Percentiles rank a stretch among this genome's conserved stretches.
Evolutionary conservation across 345 rosid genomes (phyloP).

Genomic region (Heritiera fomes): DNA sequence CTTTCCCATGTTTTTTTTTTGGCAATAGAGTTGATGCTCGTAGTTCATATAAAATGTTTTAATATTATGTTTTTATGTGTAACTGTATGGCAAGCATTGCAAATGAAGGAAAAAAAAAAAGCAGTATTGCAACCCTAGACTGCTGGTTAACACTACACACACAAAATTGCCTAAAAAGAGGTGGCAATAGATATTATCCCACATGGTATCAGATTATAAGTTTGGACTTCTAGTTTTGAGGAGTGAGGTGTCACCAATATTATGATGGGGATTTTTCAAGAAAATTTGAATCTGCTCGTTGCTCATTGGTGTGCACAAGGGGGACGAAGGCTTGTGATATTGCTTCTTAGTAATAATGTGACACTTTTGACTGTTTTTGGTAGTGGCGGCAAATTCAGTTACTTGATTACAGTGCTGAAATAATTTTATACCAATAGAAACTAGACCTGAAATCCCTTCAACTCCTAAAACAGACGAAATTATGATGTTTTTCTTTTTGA

Average conservation of each 20-base stretch:
- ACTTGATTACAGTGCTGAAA: not conserved
- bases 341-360: not conserved
- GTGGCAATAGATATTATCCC: not conserved
- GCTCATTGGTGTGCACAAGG: not conserved
- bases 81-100: not conserved
- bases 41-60: not conserved
- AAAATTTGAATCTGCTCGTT: not conserved
- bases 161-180: not conserved
- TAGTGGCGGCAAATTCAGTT: not conserved
- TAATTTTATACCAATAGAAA: not conserved
- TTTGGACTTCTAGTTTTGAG: not conserved
- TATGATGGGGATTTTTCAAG: not conserved
- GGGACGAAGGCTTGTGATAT: not conserved
- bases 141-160: not conserved
- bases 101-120: no score
- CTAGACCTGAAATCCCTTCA: not conserved
- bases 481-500: not conserved
- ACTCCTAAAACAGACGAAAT: not conserved
- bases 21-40: not conserved
- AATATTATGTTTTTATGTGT: not conserved
- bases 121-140: no score
- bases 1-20: not conserved
- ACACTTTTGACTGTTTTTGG: not conserved
- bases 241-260: not conserved
- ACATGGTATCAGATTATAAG: not conserved